Conservation (phyloP, 306 rosid species). For the Cicer pinnatifidum region DNA sequence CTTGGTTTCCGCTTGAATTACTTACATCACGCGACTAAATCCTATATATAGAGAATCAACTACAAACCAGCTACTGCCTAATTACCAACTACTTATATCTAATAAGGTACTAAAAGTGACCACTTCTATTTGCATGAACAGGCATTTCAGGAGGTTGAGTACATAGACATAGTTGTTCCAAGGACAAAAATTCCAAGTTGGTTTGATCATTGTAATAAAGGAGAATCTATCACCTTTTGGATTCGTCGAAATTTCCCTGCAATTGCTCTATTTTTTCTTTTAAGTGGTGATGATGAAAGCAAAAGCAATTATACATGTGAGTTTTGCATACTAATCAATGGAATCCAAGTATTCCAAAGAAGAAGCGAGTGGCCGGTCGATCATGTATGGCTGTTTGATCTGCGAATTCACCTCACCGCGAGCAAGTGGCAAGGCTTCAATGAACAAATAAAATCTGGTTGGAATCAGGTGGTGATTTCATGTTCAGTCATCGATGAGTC, state of each 20-base stretch:
- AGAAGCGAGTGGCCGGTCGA: conserved; percentile 32
- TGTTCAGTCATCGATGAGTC: conserved; percentile 4
- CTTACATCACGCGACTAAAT: too few relatives aligned
- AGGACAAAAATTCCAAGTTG: conserved; percentile 39
- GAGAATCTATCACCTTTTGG: conserved; percentile 37
- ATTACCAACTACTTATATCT: too few relatives aligned
- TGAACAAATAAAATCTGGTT: conserved; percentile 29
- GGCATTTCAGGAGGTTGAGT: conserved; percentile 43
- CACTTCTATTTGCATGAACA: conserved; percentile 10
- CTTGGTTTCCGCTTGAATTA: too few relatives aligned
- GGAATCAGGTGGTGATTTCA: conserved; percentile 44
- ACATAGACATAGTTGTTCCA: conserved; percentile 42
- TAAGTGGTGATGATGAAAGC: conserved; percentile 35
- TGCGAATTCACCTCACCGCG: conserved; percentile 9
- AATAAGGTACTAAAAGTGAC: background rate
- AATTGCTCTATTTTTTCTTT: conserved; percentile 36
- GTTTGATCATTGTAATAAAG: conserved; percentile 46
- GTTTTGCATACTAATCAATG: conserved; percentile 35
- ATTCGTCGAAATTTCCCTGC: conserved; percentile 39
- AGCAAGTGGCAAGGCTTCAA: conserved; percentile 20
- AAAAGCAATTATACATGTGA: conserved; percentile 6
- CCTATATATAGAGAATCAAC: too few relatives aligned
- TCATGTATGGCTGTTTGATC: conserved; percentile 43
- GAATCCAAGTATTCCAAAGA: conserved; percentile 31
- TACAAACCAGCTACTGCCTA: too few relatives aligned